Base-by-base conservation (phyloP, 2,329 filamentous ascomycete genomes). In the Sarocladium oryzae region DNA sequence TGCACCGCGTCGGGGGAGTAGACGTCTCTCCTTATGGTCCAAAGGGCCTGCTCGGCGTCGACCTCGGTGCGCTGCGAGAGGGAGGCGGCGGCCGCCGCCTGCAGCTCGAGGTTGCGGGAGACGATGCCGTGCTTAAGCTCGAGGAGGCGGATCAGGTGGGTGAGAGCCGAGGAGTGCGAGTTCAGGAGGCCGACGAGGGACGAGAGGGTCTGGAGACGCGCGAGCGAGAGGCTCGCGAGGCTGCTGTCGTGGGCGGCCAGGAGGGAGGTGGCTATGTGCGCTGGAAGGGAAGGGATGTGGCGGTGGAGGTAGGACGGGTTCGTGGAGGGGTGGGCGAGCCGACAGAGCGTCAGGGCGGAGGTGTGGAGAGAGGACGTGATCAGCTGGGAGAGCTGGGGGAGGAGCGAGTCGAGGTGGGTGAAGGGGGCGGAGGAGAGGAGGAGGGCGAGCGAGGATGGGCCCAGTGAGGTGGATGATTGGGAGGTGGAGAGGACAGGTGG, bases 281-380 rank as follows among this genome's bases (percentile, higher is more conserved):
- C 55, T 0, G 75, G 66, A 2, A 85, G 67, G 16, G 69, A 65
- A 1, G 78, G 69, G 48, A 84, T 75, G 21, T 70, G 64, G 18
- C 81, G 78, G 66, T 84, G 81, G n/a, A 83, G 66, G 59, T 72
- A 79, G 18, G 77, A 78, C 0, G 77, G 69, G 61, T 79, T 79
- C 1, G 74, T 78, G 15, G 66, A 66, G 0, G 77, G 76, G 55
- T 73, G 69, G 2, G 70, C 62, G 30, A 78, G 66, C 35, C 77
- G 73, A 1, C 76, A 70, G 21, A 82, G 68, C 15, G 67, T 58
- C 13, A 72, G 65, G 23, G 79, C 78, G 13, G 73, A 70, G 1
- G 68, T 60, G 51, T 76, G 74, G 0, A 85, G 69, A n/a, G 69
- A 66, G 0, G 67, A 59, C 2, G 78, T 79, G 16, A 82, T 54